Evolutionary conservation across 495 filamentous ascomycete species (phyloP), one percentile per base, ranked within the genome.

Genomic region (Hyaloscypha variabilis): DNA sequence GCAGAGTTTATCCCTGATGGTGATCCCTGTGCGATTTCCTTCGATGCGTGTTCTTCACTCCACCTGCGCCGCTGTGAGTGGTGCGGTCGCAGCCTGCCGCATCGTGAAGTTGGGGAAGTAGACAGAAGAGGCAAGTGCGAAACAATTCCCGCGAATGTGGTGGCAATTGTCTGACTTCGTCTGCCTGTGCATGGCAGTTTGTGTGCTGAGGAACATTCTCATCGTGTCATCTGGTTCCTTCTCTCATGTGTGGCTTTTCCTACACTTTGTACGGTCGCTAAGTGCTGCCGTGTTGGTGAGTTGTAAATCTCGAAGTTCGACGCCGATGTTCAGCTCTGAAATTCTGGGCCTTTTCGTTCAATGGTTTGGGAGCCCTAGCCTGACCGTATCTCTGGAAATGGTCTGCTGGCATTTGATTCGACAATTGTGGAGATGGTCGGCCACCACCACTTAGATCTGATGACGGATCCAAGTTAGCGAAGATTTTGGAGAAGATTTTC

Each of bases 301-400:
- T 17, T 4, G 6, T 46, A 46, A 19, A 14, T 46, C 17, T n/a
- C n/a, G n/a, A 4, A 24, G 6, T 54, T 5, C 21, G 26, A 54
- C 1, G 3, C n/a, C 11, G 51, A 25, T 10, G 10, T 6, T 17
- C n/a, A 13, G 51, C 51, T 29, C n/a, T 8, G 51, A 3, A 54
- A 54, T 1, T 54, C 39, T 46, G 51, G 26, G 26, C 11, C 51
- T 8, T 54, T 54, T 52, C 23, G 17, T n/a, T 29, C 21, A 25
- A 25, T 24, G 51, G 23, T 5, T 54, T n/a, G 51, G 8, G 11
- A 54, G 51, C 51, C n/a, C 51, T 54, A 54, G 51, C 51, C 51
- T 29, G 17, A 25, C 54, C 54, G 28, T 58, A 11, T 34, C 54
- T 58, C 54, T 58, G 54, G 54, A 34, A 31, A 31, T 2, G 54